phyloP scores from a whole-genome alignment of 2,329 filamentous ascomycete genomes.

The Trichoderma oligosporum region DNA sequence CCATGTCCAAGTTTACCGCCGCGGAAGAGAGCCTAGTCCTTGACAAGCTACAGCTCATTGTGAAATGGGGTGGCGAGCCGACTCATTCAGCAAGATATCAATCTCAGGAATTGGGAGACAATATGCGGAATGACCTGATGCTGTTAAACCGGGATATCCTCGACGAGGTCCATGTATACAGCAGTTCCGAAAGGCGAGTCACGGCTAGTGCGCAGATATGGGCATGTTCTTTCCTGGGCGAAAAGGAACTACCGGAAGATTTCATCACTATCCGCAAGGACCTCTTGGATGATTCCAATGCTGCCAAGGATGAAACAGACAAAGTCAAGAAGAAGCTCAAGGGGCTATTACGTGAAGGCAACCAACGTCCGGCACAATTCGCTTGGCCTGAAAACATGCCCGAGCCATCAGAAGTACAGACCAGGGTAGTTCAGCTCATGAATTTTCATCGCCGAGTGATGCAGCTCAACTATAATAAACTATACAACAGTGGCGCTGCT shows the following conservation, averaged over 20 bases:
- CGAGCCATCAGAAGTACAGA: constrained; percentile 89
- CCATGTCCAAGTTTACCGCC: constrained; percentile 89
- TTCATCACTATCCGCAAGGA: constrained; percentile 92
- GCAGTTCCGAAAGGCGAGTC: constrained; percentile 89
- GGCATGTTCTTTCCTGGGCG: constrained; percentile 80
- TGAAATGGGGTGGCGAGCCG: constrained; percentile 98
- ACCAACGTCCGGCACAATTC: constrained; percentile 89
- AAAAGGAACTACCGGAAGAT: constrained; percentile 79
- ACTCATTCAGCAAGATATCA: constrained; percentile 97
- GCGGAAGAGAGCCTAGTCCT: constrained; percentile 89
- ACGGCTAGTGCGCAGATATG: constrained; percentile 97
- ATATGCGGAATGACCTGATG: constrained; percentile 91
- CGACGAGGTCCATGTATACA: constrained; percentile 91
- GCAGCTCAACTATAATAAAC: constrained; percentile 84
- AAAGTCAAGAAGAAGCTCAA: constrained; percentile 99
- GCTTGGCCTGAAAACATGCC: constrained; percentile 96
- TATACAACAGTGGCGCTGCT: constrained; percentile 65
- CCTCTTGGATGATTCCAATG: constrained; percentile 93
- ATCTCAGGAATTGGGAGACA: constrained; percentile 88
- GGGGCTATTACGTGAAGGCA: constrained; percentile 83
- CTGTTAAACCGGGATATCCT: constrained; percentile 89
- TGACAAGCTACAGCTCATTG: constrained; percentile 94
- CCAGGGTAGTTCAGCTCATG: constrained; percentile 91
- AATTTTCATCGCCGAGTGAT: constrained; percentile 95
- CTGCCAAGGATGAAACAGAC: constrained; percentile 98